These are phyloP conservation scores for Phytopythium mirpurense DNA, from an alignment of 352 stramenopile genomes.

Conservation along the genomic window DNA sequence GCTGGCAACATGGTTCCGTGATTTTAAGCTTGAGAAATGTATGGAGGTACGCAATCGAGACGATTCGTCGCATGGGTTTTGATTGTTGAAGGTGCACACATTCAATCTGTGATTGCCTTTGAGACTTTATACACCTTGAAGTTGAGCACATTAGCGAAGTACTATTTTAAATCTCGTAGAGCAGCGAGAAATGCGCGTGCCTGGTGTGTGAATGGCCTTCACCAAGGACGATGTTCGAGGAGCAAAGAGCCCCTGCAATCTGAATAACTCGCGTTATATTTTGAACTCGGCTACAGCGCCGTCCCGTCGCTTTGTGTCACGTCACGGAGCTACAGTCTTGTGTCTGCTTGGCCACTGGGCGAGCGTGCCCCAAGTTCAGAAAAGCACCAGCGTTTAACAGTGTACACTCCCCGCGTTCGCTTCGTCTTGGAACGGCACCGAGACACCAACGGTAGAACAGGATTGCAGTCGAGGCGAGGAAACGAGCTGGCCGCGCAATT, in stretches of 20 bases:
- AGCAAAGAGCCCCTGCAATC: conserved; percentile 2
- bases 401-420: background rate
- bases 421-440: background rate
- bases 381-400: background rate
- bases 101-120: conserved; percentile 17
- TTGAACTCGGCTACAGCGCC: no score
- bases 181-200: conserved; percentile 6
- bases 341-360: background rate
- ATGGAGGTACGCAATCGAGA: conserved; percentile 7
- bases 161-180: background rate
- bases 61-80: conserved; percentile 4
- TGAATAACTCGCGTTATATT: conserved; percentile 9
- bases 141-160: no score
- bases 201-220: background rate
- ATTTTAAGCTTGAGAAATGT: conserved; percentile 2
- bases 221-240: background rate
- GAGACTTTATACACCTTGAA: conserved; percentile 45
- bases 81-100: conserved; percentile 29
- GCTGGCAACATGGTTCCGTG: background rate
- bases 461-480: no score
- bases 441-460: no score
- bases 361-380: conserved; percentile 3
- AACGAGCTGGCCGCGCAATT: background rate
- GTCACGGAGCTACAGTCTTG: no score
- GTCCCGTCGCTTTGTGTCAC: no score